Conservation (phyloP, 176 grass and related monocot genomes). For the Cymbopogon citratus region DNA sequence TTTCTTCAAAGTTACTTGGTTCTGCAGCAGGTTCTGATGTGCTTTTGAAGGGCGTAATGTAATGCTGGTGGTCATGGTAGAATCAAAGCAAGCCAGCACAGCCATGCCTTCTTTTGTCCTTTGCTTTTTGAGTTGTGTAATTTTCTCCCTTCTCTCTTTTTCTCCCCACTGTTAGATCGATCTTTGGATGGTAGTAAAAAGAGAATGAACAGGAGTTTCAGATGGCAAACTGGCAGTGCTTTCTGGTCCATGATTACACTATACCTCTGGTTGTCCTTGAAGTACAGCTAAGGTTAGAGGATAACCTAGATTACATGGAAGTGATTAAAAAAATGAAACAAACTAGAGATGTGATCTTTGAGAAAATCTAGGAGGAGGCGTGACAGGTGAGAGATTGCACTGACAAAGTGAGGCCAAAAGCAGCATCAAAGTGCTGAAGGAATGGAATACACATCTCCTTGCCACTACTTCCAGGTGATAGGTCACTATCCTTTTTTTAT, state of each 20-base stretch:
- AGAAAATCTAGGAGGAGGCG: constrained; percentile 35
- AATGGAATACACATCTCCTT: constrained; percentile 31
- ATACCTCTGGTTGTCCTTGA: not conserved
- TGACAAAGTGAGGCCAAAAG: constrained; percentile 29
- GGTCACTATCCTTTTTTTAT: constrained; percentile 17
- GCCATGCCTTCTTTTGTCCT: constrained; percentile 26
- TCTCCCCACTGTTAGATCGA: not conserved
- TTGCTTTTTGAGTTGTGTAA: constrained; percentile 26
- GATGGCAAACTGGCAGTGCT: constrained; percentile 1
- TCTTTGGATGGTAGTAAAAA: constrained; percentile 14
- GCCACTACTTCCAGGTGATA: constrained; percentile 23
- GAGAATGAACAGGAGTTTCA: constrained; percentile 17
- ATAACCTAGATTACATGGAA: constrained; percentile 35
- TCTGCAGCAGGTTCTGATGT: constrained; percentile 24
- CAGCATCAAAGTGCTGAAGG: constrained; percentile 32
- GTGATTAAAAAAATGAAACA: not conserved
- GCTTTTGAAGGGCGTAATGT: constrained; percentile 30
- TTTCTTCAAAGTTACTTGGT: constrained; percentile 8
- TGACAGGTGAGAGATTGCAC: constrained; percentile 28
- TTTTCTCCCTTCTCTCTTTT: not conserved
- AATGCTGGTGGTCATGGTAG: constrained; percentile 1
- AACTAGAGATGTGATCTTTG: constrained; percentile 20
- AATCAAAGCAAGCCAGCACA: constrained; percentile 18
- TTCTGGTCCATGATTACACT: not conserved
- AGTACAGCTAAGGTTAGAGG: constrained; percentile 6